Percentiles rank a stretch among this genome's conserved stretches.
Conservation (phyloP, 2,329 filamentous ascomycete genomes). For the Xylaria polymorpha region DNA sequence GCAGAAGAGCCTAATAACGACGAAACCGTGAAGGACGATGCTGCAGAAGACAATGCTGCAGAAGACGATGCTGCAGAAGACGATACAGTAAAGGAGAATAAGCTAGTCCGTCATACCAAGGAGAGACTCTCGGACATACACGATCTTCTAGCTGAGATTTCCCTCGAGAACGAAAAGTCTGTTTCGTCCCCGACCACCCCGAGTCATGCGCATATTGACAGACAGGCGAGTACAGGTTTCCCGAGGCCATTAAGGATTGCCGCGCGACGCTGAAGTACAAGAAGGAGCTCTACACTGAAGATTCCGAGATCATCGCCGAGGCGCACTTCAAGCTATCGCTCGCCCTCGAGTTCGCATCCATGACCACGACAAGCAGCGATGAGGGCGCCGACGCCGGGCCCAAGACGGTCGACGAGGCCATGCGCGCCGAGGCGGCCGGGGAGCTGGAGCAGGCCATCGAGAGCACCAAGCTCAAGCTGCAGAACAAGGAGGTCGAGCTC, state of each 20-base stretch:
- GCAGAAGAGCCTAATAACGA: constrained; percentile 47
- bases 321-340: constrained; percentile 97
- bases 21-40: constrained; percentile 50
- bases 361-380: constrained; percentile 69
- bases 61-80: constrained; percentile 44
- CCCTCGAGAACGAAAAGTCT: constrained; percentile 90
- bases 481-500: constrained; percentile 75
- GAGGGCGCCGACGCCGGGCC: constrained; percentile 57
- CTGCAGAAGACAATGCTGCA: not conserved
- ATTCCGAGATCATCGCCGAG: constrained; percentile 89
- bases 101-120: constrained; percentile 71
- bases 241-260: constrained; percentile 86
- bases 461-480: constrained; percentile 76
- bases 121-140: constrained; percentile 93
- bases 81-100: constrained; percentile 53
- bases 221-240: constrained; percentile 66
- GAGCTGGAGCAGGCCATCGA: constrained; percentile 80
- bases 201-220: constrained; percentile 38
- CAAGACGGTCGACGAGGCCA: constrained; percentile 72
- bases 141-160: constrained; percentile 94
- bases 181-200: constrained; percentile 36
- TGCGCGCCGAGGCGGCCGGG: constrained; percentile 76
- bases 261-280: constrained; percentile 82
- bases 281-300: constrained; percentile 79
- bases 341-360: constrained; percentile 91